Evolutionary conservation across 352 stramenopile species (phyloP).

Genomic region (Pythium sukuiense): DNA sequence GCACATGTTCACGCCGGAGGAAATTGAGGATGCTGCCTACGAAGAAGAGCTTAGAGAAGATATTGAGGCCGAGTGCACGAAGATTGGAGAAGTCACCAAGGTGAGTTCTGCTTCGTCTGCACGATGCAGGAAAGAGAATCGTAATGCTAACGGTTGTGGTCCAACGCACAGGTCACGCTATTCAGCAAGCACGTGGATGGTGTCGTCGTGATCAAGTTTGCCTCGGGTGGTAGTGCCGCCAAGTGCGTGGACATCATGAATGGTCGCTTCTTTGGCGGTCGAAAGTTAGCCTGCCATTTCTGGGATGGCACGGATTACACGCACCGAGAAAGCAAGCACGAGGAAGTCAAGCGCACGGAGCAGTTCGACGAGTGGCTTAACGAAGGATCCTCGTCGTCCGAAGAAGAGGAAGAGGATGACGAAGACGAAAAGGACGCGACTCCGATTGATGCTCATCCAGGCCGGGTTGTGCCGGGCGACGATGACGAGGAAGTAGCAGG

Average conservation of each 20-base stretch:
- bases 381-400: conserved; percentile 60
- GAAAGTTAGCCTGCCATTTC: conserved; percentile 89
- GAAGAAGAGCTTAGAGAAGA: conserved; percentile 76
- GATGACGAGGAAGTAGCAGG: conserved; percentile 13
- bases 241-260: conserved; percentile 90
- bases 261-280: conserved; percentile 84
- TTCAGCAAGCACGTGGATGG: conserved; percentile 92
- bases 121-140: not conserved
- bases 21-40: conserved; percentile 83
- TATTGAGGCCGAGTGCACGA: conserved; percentile 82
- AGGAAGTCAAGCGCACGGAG: conserved; percentile 86
- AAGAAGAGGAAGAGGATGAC: conserved; percentile 36
- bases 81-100: conserved; percentile 83
- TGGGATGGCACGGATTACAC: conserved; percentile 97
- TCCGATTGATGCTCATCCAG: not conserved
- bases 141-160: conserved; percentile 11
- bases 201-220: conserved; percentile 95
- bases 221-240: conserved; percentile 77
- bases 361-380: conserved; percentile 96
- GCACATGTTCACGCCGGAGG: conserved; percentile 92
- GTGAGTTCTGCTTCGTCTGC: conserved; percentile 25
- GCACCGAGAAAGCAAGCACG: conserved; percentile 68
- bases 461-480: not conserved
- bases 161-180: conserved; percentile 92
- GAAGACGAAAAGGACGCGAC: conserved; percentile 3